Percentiles rank a stretch among this genome's conserved stretches.
Conservation (phyloP, 2,329 filamentous ascomycete species). For the Atkinsonella texensis region DNA sequence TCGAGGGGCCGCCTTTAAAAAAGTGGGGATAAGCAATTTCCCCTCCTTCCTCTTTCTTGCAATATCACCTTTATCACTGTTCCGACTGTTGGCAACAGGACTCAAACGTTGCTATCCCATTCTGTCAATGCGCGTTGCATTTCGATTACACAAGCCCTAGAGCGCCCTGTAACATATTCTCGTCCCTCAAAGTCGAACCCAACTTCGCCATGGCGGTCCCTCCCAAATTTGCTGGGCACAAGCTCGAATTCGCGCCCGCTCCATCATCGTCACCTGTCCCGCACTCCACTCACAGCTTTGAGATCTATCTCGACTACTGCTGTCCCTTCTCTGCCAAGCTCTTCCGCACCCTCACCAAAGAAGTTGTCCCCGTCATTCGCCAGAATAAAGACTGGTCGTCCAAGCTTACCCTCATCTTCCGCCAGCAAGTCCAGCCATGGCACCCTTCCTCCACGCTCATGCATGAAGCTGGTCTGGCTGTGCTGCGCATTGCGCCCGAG, state of each 20-base stretch:
- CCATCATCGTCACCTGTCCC: constrained; percentile 23
- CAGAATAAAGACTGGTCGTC: constrained; percentile 42
- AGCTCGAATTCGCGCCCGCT: constrained; percentile 38
- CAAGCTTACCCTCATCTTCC: constrained; percentile 66
- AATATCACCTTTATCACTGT: too few species aligned
- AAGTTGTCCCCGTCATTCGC: constrained; percentile 53
- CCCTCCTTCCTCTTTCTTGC: too few species aligned
- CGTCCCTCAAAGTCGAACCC: too few species aligned
- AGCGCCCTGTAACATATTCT: too few species aligned
- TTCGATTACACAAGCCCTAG: too few species aligned
- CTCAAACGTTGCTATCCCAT: too few species aligned
- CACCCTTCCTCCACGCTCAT: constrained; percentile 73
- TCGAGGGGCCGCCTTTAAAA: too few species aligned
- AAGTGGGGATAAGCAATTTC: too few species aligned
- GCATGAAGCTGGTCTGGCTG: constrained; percentile 76
- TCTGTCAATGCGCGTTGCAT: too few species aligned
- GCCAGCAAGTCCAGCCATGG: constrained; percentile 90
- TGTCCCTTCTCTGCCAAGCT: constrained; percentile 61
- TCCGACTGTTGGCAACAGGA: too few species aligned
- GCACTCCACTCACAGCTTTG: constrained; percentile 44
- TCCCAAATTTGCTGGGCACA: constrained; percentile 65
- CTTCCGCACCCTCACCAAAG: constrained; percentile 63
- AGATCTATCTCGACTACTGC: constrained; percentile 76
- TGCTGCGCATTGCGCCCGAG: constrained; percentile 55
- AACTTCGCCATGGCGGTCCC: constrained; percentile 54